Evolutionary conservation across 192 early-diverging fungal species (phyloP), one percentile per base, ranked within the genome.

Genomic region (Coemansia sp.): DNA sequence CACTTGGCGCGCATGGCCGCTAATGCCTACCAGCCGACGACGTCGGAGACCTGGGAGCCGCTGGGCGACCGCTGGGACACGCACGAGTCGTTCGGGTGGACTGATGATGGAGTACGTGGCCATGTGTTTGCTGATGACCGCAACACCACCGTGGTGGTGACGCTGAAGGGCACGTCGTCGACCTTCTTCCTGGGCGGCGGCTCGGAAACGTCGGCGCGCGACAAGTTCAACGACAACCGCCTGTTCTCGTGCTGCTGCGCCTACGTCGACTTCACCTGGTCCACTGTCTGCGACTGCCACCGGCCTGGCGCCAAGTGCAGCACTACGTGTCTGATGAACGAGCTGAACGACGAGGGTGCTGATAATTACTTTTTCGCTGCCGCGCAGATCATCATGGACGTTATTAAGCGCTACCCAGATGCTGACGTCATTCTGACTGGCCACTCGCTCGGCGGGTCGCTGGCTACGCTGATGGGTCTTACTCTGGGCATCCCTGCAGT

Each of bases 191-290:
- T 84, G n/a, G 85, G 87, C 66, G 88, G 87, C 27, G 88, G 84
- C n/a, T 89, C 90, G 0, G 87, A 89, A 9, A 94, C 93, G 5
- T 85, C 87, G 7, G 80, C 84, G 4, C 85, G 86, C 25, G 93
- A 94, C 80, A 93, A 92, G 74, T 79, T 80, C 48, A 94, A 94
- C 80, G 95, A 98, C 82, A 98, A 98, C 74, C 84, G 92, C 11
- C 87, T 98, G 67, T 98, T 97, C 70, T 95, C 94, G 2, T 98
- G 97, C 82, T 98, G 97, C 79, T 98, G 97, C 80, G 97, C 90
- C 8, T 89, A 89, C 42, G 91, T 90, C 10, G 89, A 89, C 53
- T 89, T 88, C 37, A 85, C 84, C 0, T 98, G 97, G 97, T 77
- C 73, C 3, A 78, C 90, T 0, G 91, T 98, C 3, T 98, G 97